These are phyloP conservation scores for Saccharomycopsis phalli DNA, from an alignment of 1,139 yeast genomes.

Conservation along the genomic window DNA sequence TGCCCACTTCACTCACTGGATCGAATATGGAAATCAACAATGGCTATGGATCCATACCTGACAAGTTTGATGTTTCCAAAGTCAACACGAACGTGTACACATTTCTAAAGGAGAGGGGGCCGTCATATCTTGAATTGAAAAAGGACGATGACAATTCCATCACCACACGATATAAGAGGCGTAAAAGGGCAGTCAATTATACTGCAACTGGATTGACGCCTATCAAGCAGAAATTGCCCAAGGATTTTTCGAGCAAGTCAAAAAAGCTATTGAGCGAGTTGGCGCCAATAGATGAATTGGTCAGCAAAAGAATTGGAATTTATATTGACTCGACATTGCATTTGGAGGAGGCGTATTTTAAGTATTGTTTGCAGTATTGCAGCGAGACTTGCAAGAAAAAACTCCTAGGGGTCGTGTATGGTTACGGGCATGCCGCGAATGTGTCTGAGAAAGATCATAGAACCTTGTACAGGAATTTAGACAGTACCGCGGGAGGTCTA, in stretches of 20 bases:
- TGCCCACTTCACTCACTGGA: constrained; percentile 8
- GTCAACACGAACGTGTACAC: constrained; percentile 24
- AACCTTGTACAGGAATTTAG: constrained; percentile 4
- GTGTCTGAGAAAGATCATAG: not conserved
- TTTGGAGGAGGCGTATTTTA: constrained; percentile 15
- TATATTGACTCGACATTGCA: constrained; percentile 11
- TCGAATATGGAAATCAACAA: constrained; percentile 20
- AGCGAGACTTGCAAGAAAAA: not conserved
- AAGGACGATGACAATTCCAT: not conserved
- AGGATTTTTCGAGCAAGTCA: constrained; percentile 3
- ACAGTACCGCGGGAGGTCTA: constrained; percentile 17
- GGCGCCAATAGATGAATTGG: constrained; percentile 14
- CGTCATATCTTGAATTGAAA: constrained; percentile 3
- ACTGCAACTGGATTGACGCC: constrained; percentile 4
- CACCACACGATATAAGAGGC: no score
- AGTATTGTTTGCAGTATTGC: constrained; percentile 15
- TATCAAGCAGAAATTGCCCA: constrained; percentile 14
- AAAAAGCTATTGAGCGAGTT: constrained; percentile 9
- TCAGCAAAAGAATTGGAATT: constrained; percentile 17
- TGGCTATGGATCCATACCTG: constrained; percentile 18
- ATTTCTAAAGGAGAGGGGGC: constrained; percentile 16
- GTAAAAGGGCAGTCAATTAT: not conserved
- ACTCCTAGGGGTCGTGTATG: not conserved
- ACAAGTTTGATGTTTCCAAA: not conserved
- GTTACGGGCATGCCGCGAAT: not conserved